Evolutionary conservation across 139 green algal genomes (phyloP), one percentile per base, ranked within the genome.

Genomic region (Zygnema cylindricum): DNA sequence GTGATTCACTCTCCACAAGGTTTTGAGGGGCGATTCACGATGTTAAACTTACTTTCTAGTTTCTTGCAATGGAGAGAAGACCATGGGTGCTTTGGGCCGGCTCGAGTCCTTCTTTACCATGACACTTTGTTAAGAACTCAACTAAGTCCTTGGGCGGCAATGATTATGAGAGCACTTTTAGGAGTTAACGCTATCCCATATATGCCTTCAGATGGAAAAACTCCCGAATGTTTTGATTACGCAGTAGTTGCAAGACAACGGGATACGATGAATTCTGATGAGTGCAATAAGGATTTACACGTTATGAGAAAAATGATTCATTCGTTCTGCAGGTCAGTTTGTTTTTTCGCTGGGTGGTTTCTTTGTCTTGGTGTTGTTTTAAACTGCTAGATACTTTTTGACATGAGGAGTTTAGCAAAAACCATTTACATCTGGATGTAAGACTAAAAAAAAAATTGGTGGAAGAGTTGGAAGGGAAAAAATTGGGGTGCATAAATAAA

Each of bases 61-160:
- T 71, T 85, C 77, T 32, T 36, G 33, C 40, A 32, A 49, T 85
- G 77, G 77, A 49, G 77, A n/a, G 49, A 54, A n/a, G 25, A 21
- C 35, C 77, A 85, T 54, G 77, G 77, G 49, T 85, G 77, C 77
- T 85, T 85, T 54, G 77, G 77, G 49, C 77, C 77, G 30, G 77
- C 77, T 32, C 33, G 77, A 30, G 33, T 85, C 0, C 38, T 85
- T n/a, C 77, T 85, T 2, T 85, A 55, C 77, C 77, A 85, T 2
- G 77, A 85, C 77, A 54, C 49, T 32, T 33, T 32, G 35, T n/a
- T 85, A 0, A 1, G 33, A 2, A 85, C 35, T 0, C 35, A 85
- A 54, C 33, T 57, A 32, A 36, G 77, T 25, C 32, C 38, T n/a
- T 85, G 77, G 77, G 77, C 77, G 33, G 71, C 33, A 33, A 57